phyloP scores from a whole-genome alignment of 2,329 filamentous ascomycete species.

The Didymella sp. region DNA sequence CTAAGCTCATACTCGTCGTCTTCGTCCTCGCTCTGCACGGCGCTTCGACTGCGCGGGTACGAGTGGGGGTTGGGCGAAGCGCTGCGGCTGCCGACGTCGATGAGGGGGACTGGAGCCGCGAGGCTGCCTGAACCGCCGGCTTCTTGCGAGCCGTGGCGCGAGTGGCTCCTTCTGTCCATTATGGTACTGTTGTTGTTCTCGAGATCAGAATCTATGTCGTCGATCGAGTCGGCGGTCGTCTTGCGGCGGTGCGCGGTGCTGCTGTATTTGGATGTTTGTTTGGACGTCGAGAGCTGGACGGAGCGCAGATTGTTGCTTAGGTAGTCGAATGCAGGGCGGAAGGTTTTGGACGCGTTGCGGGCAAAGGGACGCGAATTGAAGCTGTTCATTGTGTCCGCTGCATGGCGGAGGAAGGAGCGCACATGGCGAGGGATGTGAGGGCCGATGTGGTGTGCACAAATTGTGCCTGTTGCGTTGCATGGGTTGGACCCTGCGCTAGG shows the following conservation, averaged over 20 bases:
- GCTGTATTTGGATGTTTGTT: conserved; percentile 23
- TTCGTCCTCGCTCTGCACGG: conserved; percentile 57
- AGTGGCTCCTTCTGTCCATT: conserved; percentile 31
- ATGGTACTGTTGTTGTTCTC: conserved; percentile 46
- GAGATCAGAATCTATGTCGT: conserved; percentile 48
- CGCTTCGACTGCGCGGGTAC: conserved; percentile 52
- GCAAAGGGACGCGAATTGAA: conserved; percentile 44
- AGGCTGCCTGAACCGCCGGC: conserved; percentile 29
- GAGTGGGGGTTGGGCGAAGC: conserved; percentile 52
- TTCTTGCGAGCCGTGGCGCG: conserved; percentile 42
- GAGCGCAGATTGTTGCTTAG: conserved; percentile 41
- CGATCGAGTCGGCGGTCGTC: conserved; percentile 45
- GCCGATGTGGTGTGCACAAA: conserved; percentile 2
- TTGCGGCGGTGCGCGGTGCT: conserved; percentile 39
- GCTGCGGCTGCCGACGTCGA: conserved; percentile 52
- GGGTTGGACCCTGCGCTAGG: conserved; percentile 16
- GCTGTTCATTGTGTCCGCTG: conserved; percentile 41
- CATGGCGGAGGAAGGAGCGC: conserved; percentile 16
- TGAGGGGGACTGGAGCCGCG: conserved; percentile 53
- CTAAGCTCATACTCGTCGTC: conserved; percentile 52
- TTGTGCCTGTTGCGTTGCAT: conserved; percentile 10
- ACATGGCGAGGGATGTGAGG: conserved; percentile 2
- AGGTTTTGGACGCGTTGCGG: conserved; percentile 39
- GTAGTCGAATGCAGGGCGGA: conserved; percentile 47
- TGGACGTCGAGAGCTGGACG: conserved; percentile 25